Percentiles rank a stretch among this genome's conserved stretches.
These are phyloP conservation scores for Avicennia marina DNA, from an alignment of 257 asterid species.

Conservation along the genomic window DNA sequence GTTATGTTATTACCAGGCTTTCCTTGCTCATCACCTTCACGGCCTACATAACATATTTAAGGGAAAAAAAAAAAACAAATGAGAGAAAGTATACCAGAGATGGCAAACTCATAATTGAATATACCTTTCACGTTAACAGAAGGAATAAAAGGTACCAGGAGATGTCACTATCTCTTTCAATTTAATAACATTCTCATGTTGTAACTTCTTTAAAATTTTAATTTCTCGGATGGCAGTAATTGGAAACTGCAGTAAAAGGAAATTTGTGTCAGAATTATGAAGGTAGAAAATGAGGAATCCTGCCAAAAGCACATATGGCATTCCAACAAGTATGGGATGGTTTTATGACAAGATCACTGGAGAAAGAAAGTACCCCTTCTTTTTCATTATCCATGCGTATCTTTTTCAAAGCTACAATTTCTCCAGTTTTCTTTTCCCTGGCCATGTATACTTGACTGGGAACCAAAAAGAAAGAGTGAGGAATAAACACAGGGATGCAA, in stretches of 20 bases:
- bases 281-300: conserved; percentile 10
- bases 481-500: conserved; percentile 7
- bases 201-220: conserved; percentile 82
- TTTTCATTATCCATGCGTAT: conserved; percentile 97
- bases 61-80: background rate
- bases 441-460: conserved; percentile 94
- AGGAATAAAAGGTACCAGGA: conserved; percentile 48
- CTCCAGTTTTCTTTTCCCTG: conserved; percentile 75
- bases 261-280: conserved; percentile 8
- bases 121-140: too few species aligned
- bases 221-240: conserved; percentile 95
- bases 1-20: conserved; percentile 49
- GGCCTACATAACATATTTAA: conserved; percentile 47
- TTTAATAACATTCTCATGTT: conserved; percentile 81
- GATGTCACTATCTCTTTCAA: conserved; percentile 96
- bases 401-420: conserved; percentile 91
- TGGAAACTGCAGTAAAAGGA: conserved; percentile 62
- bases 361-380: conserved; percentile 74
- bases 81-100: conserved; percentile 8
- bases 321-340: background rate
- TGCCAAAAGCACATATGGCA: conserved; percentile 6
- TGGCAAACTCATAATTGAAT: conserved; percentile 11
- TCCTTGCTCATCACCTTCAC: conserved; percentile 60
- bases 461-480: conserved; percentile 13
- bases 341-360: conserved; percentile 1